These are phyloP conservation scores for Trichoderma reesei DNA, from an alignment of 495 filamentous ascomycete species.

Conservation along the genomic window DNA sequence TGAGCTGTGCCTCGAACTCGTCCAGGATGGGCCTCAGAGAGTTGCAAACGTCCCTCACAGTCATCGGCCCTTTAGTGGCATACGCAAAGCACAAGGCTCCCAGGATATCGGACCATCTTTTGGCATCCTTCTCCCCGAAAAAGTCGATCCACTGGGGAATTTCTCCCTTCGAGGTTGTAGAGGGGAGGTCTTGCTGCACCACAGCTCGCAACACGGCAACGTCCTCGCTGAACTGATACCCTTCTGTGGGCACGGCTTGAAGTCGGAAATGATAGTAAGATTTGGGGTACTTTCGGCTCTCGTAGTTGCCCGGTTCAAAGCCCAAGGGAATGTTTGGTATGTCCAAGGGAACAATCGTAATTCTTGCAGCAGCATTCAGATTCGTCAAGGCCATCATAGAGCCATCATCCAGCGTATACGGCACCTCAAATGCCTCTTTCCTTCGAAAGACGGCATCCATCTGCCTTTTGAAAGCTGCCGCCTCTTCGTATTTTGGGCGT, in stretches of 20 bases:
- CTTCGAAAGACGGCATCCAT: conserved; percentile 46
- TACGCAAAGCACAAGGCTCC: conserved; percentile 49
- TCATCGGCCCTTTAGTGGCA: conserved; percentile 49
- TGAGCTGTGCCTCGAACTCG: conserved; percentile 54
- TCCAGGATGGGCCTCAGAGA: conserved; percentile 52
- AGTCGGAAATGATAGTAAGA: conserved; percentile 50
- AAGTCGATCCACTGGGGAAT: conserved; percentile 78
- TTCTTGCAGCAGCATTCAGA: conserved; percentile 48
- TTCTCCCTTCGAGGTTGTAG: conserved; percentile 26
- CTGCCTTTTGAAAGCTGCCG: conserved; percentile 46
- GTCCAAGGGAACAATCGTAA: conserved; percentile 46
- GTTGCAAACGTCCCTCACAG: conserved; percentile 37
- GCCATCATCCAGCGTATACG: conserved; percentile 49
- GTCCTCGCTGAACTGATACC: conserved; percentile 53
- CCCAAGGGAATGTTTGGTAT: conserved; percentile 63
- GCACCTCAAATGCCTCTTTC: conserved; percentile 23
- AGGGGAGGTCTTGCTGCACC: conserved; percentile 21
- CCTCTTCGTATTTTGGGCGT: conserved; percentile 39
- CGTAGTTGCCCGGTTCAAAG: conserved; percentile 60
- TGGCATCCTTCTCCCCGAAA: conserved; percentile 47
- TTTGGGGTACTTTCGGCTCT: conserved; percentile 61
- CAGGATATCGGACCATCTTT: conserved; percentile 57
- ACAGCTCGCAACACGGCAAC: conserved; percentile 29
- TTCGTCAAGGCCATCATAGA: conserved; percentile 61
- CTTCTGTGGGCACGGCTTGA: conserved; percentile 44